Base-by-base conservation (phyloP, 2,329 filamentous ascomycete genomes). In the Microcyclosporella mali region DNA sequence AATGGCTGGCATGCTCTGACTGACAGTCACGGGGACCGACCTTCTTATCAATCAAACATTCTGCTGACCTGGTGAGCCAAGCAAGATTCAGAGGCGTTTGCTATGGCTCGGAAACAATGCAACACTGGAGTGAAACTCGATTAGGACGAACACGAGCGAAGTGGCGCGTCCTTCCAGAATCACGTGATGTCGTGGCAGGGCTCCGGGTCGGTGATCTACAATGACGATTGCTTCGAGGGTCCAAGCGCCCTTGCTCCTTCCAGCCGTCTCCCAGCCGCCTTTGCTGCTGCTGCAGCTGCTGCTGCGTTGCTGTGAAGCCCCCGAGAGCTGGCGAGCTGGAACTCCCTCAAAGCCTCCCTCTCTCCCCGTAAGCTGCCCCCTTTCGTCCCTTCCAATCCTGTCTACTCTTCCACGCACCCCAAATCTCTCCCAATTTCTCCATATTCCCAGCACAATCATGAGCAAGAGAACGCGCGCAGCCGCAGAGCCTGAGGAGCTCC, bases 401-500 rank as follows among this genome's bases (percentile, higher is more conserved):
- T 33, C 16, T 39, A 29, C 19, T 12, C 14, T 32, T 17, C 33
- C n/a, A n/a, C n/a, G n/a, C n/a, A n/a, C n/a, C n/a, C n/a, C n/a
- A n/a, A n/a, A n/a, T n/a, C 28, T 37, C 28, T 31, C 41, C n/a
- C 29, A 31, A 33, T 21, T 12, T 39, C 37, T 39, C 17, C 19
- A 8, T 17, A 17, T 16, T 29, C 36, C 12, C 28, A 32, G 35
- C 19, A 19, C 37, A 29, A 48, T 48, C 32, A 69, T 66, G 37
- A 66, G 67, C 53, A 69, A 70, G 57, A 63, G 66, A 50, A 69
- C 69, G 62, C 63, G 68, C 42, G 64, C 66, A 14, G 60, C 61
- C 37, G 62, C 63, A 36, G 64, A 67, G 41, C 63, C 65, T 47
- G 66, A 67, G 53, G 67, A 70, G 63, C 64, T 70, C 43, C 60